Percentiles rank a stretch among this genome's conserved stretches.
phyloP scores from a whole-genome alignment of 345 rosid species.

The Reutealis trisperma region DNA sequence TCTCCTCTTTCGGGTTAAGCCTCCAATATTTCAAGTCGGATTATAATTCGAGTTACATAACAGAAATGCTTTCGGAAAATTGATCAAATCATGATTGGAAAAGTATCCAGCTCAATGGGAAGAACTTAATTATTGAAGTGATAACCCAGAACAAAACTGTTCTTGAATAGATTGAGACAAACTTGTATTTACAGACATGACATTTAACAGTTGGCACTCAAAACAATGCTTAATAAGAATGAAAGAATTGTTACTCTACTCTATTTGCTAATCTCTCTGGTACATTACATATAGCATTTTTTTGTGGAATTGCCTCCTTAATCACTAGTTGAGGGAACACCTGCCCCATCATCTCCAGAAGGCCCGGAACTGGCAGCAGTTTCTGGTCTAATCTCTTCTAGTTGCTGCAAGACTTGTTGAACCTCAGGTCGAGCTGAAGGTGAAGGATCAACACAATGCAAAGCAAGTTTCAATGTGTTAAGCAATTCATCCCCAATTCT shows the following conservation, averaged over 20 bases:
- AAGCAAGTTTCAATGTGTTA: conserved; percentile 77
- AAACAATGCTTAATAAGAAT: conserved; percentile 37
- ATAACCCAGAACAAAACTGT: background rate
- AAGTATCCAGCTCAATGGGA: background rate
- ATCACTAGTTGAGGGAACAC: conserved; percentile 16
- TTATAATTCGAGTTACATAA: too few species aligned
- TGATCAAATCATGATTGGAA: background rate
- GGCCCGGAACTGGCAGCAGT: conserved; percentile 12
- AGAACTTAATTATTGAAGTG: too few species aligned
- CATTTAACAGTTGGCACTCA: background rate
- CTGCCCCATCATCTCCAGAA: conserved; percentile 14
- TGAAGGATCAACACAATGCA: conserved; percentile 87
- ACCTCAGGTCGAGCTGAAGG: conserved; percentile 81
- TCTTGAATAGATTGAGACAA: conserved; percentile 10
- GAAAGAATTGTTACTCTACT: conserved; percentile 44
- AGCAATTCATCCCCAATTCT: conserved; percentile 72
- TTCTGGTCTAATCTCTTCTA: conserved; percentile 61
- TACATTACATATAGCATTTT: background rate
- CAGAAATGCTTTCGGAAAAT: background rate
- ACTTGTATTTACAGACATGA: conserved; percentile 43
- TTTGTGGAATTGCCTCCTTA: background rate
- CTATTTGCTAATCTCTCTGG: conserved; percentile 3
- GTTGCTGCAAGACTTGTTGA: conserved; percentile 58
- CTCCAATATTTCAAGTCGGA: too few species aligned
- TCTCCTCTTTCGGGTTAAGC: too few species aligned